Evolutionary conservation across 441 rosid species (phyloP), one percentile per base, ranked within the genome.

Genomic region (Populus hybrid): DNA sequence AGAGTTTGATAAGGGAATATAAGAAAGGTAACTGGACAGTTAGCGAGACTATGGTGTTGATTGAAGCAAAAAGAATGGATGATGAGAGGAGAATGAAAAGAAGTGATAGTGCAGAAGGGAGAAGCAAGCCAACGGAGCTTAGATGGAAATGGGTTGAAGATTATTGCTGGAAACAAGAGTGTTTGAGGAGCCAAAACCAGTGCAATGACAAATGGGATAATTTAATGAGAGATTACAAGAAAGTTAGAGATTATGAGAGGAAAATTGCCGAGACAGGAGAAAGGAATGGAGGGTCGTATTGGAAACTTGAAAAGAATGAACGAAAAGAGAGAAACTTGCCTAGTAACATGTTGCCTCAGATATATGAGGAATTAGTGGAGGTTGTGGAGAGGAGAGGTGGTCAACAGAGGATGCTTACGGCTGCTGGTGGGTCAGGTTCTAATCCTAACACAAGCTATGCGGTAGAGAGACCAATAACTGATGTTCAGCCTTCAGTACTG

Each of bases 181-280:
- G 98, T 81, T 81, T 83, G 79, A 88, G 98, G 81, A 93, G 97
- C 78, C 98, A 94, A 81, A 94, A 94, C 81, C 97, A 94, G 82
- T 94, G 98, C 86, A 94, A 94, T 83, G 98, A 94, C 85, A 94
- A 94, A 84, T 93, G 98, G 97, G 97, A 94, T 77, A 94, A 94
- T 85, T 93, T 94, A 77, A 94, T 90, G 98, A 90, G 98, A 84
- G 97, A 94, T 35, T 94, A 90, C 91, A 93, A 94, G 89, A 94
- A 92, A 73, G 92, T 94, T 6, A 89, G 97, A 63, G 97, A 93
- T 70, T 87, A 89, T 40, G 93, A 90, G 77, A 81, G 84, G 79
- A 76, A 87, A 79, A 68, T 79, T 67, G 82, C 85, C 34, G 87
- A 78, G 67, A 75, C 63, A 26, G 67, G 75, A 7, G 59, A 79